A percentile compares a stretch with the other conserved stretches of the same genome.
Evolutionary conservation across 495 filamentous ascomycete species (phyloP).

Genomic region (Niebla homalea): DNA sequence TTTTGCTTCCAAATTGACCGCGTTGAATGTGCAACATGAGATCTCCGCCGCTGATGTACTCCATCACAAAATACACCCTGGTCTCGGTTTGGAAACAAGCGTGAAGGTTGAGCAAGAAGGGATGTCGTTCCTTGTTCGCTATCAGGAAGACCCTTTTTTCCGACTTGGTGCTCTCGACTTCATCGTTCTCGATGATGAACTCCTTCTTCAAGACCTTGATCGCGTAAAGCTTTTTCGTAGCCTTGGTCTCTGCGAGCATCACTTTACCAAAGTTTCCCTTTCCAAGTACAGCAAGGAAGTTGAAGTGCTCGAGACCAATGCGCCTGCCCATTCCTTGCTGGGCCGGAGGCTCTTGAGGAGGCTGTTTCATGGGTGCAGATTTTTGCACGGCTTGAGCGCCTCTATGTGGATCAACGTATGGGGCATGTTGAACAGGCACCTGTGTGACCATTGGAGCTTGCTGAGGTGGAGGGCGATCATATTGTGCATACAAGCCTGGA

Average conservation of each 20-base stretch:
- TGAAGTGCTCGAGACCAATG: conserved; percentile 96
- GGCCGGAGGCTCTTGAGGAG: conserved; percentile 38
- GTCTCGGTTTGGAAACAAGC: conserved; percentile 99
- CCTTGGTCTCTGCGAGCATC: conserved; percentile 97
- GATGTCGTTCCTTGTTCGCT: conserved; percentile 94
- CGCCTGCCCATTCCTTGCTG: conserved; percentile 54
- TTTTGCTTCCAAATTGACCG: conserved; percentile 86
- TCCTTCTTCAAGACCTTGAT: conserved; percentile 99
- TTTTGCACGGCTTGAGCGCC: conserved; percentile 20
- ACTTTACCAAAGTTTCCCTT: conserved; percentile 99
- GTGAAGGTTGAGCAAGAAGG: conserved; percentile 88
- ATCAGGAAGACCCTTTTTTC: conserved; percentile 96
- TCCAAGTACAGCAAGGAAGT: conserved; percentile 95
- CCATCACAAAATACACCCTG: conserved; percentile 98
- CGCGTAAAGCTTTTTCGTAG: conserved; percentile 79
- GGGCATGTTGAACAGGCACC: conserved; percentile 19
- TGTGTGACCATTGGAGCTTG: conserved; percentile 20
- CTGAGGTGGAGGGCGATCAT: conserved; percentile 32
- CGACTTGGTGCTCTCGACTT: conserved; percentile 96
- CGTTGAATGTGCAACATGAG: conserved; percentile 98
- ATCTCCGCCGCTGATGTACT: conserved; percentile 98
- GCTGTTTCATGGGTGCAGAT: conserved; percentile 16
- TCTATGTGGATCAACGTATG: conserved; percentile 29
- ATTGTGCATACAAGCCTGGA: conserved; percentile 56
- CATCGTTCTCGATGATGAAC: conserved; percentile 99